These are phyloP conservation scores for Epichloe amarillans DNA, from an alignment of 2,329 filamentous ascomycete species.

Conservation along the genomic window DNA sequence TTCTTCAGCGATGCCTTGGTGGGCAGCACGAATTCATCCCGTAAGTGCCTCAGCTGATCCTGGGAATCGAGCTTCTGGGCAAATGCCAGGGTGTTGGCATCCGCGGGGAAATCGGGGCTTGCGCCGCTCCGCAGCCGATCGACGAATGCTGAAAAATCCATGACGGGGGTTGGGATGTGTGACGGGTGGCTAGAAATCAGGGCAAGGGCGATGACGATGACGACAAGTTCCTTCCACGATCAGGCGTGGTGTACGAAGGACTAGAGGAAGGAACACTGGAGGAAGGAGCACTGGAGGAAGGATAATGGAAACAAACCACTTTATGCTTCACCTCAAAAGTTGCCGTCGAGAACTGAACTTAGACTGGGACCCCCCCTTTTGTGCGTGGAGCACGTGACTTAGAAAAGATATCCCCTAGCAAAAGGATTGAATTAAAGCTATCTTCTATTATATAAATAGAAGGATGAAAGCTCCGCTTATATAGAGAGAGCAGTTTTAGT, in stretches of 20 bases:
- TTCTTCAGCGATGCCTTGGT: conserved; percentile 58
- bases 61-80: conserved; percentile 41
- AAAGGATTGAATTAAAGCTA: too few relatives aligned
- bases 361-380: too few relatives aligned
- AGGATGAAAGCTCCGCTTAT: too few relatives aligned
- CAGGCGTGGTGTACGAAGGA: too few relatives aligned
- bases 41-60: conserved; percentile 46
- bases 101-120: conserved; percentile 30
- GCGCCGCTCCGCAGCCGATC: conserved; percentile 28
- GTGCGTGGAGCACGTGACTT: too few relatives aligned
- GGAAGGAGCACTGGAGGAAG: too few relatives aligned
- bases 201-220: neutral
- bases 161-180: conserved; percentile 8
- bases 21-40: conserved; percentile 65
- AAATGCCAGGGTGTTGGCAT: conserved; percentile 34
- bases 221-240: neutral
- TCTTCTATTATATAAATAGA: too few relatives aligned
- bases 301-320: conserved; percentile 6
- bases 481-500: too few relatives aligned
- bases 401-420: too few relatives aligned
- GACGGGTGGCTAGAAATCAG: too few relatives aligned
- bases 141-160: conserved; percentile 26
- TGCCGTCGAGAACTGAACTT: too few relatives aligned
- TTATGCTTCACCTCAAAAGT: neutral
- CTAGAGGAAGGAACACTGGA: too few relatives aligned